Percentiles rank a stretch among this genome's conserved stretches.
phyloP scores from a whole-genome alignment of 306 rosid genomes.

The Spatholobus suberectus region DNA sequence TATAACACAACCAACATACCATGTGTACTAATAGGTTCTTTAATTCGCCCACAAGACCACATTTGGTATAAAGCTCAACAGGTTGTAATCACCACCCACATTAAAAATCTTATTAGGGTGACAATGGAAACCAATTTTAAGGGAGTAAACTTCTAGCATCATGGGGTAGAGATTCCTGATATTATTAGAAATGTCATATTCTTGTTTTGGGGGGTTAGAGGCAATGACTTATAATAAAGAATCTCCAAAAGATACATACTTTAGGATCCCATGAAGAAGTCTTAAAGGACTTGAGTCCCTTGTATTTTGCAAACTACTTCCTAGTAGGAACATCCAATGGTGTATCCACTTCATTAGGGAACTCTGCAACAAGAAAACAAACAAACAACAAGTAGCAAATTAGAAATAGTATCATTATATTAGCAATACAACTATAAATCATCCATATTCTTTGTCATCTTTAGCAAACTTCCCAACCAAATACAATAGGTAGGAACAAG shows the following conservation, averaged over 20 bases:
- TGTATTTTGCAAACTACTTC: constrained; percentile 85
- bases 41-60: constrained; percentile 90
- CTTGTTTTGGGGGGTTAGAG: not conserved
- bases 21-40: constrained; percentile 97
- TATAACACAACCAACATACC: constrained; percentile 69
- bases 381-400: constrained; percentile 15
- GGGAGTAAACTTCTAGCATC: constrained; percentile 34
- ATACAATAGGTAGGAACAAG: not conserved
- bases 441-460: constrained; percentile 8
- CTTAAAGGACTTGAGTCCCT: constrained; percentile 97
- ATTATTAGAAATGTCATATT: constrained; percentile 36
- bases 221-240: constrained; percentile 9
- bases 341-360: constrained; percentile 97
- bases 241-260: constrained; percentile 51
- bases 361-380: constrained; percentile 60
- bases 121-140: not conserved
- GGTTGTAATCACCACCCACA: constrained; percentile 73
- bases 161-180: constrained; percentile 89
- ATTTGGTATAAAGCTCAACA: constrained; percentile 82
- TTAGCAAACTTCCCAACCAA: constrained; percentile 1
- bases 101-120: constrained; percentile 23
- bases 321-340: constrained; percentile 87
- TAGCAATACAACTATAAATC: constrained; percentile 18
- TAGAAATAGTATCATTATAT: not conserved
- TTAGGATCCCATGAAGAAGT: constrained; percentile 98